phyloP scores from a whole-genome alignment of 2,329 filamentous ascomycete genomes.

The Diaporthe sp. region DNA sequence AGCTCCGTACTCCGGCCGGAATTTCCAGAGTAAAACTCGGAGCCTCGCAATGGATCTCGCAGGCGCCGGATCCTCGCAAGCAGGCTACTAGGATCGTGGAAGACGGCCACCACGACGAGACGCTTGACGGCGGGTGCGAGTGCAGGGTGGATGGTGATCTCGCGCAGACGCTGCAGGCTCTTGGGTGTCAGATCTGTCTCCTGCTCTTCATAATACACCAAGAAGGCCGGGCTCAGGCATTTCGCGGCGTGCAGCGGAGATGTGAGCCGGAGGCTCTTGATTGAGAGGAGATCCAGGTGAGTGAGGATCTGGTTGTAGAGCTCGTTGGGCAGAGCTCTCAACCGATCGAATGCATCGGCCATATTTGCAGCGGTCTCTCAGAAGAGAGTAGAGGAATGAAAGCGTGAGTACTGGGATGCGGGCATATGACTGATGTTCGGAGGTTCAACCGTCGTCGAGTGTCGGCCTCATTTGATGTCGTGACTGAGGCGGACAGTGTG shows the following conservation, averaged over 20 bases:
- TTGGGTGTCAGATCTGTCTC: constrained; percentile 15
- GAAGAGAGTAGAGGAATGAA: neutral
- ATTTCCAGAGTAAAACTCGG: fast-evolving
- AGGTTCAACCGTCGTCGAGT: neutral
- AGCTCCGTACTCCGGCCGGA: neutral
- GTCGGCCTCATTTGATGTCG: neutral
- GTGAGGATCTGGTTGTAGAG: neutral
- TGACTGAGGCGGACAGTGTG: neutral
- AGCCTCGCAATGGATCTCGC: neutral
- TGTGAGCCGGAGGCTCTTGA: constrained; percentile 16
- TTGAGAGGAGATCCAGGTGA: neutral
- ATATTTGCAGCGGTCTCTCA: neutral
- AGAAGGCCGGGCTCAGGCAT: constrained; percentile 25
- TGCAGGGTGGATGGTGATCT: neutral
- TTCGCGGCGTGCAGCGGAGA: constrained; percentile 3
- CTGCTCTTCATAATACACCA: neutral
- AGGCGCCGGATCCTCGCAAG: neutral
- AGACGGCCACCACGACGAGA: constrained; percentile 25
- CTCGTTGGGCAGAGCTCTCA: constrained; percentile 21
- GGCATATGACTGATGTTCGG: neutral
- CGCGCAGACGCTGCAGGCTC: constrained; percentile 1
- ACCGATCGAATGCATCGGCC: neutral
- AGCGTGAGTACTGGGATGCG: too few species aligned
- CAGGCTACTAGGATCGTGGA: neutral
- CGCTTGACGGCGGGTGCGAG: constrained; percentile 12